Evolutionary conservation across 768 basidiomycete genomes (phyloP).

Genomic region (Leucocoprinus sp.): DNA sequence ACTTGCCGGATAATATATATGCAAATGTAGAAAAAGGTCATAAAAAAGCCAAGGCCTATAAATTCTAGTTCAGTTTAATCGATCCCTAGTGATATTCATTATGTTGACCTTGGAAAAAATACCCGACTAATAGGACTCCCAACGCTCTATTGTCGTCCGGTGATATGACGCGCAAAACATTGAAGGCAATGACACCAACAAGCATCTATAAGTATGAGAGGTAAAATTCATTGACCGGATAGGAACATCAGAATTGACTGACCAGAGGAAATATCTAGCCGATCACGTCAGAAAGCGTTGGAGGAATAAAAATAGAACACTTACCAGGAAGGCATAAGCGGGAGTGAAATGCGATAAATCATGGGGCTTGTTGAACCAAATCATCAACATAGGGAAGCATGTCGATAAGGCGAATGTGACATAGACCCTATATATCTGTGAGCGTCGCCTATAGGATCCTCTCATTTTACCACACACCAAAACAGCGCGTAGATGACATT

Average conservation of each 20-base stretch:
- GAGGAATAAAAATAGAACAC: conserved; percentile 11
- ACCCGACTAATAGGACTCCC: conserved; percentile 33
- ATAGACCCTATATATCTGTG: conserved; percentile 27
- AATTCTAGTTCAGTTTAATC: not conserved
- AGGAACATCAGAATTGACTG: conserved; percentile 12
- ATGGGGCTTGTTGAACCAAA: conserved; percentile 42
- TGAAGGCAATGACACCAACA: conserved; percentile 38
- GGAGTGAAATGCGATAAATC: conserved; percentile 32
- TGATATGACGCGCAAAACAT: conserved; percentile 30
- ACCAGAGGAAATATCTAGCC: conserved; percentile 27
- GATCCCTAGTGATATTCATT: not conserved
- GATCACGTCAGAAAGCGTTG: not conserved
- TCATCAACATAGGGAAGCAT: conserved; percentile 40
- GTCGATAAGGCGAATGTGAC: conserved; percentile 27
- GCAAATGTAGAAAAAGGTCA: conserved; percentile 43
- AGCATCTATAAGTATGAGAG: conserved; percentile 27
- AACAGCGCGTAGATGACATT: conserved; percentile 33
- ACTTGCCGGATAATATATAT: conserved; percentile 39
- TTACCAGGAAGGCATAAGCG: conserved; percentile 29
- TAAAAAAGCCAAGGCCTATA: conserved; percentile 36
- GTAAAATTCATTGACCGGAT: not conserved
- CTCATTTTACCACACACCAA: conserved; percentile 24
- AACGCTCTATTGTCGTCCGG: conserved; percentile 27
- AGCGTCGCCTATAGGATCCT: not conserved
- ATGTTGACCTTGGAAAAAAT: conserved; percentile 38